Base-by-base conservation (phyloP, 106 monocot species). In the Allium cepa region DNA sequence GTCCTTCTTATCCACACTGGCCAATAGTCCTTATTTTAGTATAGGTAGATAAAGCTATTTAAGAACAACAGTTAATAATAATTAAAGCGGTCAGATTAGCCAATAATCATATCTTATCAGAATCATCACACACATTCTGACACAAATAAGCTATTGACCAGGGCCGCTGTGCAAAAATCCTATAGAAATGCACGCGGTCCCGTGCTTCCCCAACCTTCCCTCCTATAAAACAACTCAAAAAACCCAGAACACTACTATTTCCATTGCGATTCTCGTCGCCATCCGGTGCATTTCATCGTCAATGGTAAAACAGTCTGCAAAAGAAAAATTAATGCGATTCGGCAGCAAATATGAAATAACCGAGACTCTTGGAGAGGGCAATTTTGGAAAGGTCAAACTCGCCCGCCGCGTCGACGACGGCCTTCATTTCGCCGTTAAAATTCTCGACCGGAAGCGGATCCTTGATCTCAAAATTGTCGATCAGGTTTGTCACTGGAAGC, bases 341-440 rank as follows among this genome's bases (percentile, higher is more conserved):
- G 85, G 90, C 45, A 36, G 36, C 36, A 81, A 80, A 72, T 95
- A 95, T 69, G 82, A 85, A 83, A 75, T 95, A 2, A 91, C 91
- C 50, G 49, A 79, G 73, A 85, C 88, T 22, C 83, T 95, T 0
- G 95, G 95, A 7, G 95, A 95, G 69, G 95, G 95, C 50, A 85
- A 78, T 64, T 95, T 95, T 77, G 91, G 88, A 10, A 91, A 88
- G 77, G 95, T 95, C 62, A 91, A 91, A 61, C 71, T 73, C 66
- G 95, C 91, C 51, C 71, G 75, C 51, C 72, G 85, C 64, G 69
- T 80, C 9, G 75, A 79, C 46, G 69, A 85, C 12, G 91, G 91
- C 22, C 18, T 51, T 18, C 60, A 46, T 17, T 91, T 83, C 81
- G 95, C 95, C 76, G 65, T 95, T 76, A 95, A 95, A 74, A 79